phyloP scores from a whole-genome alignment of 257 asterid genomes.

The Ligustrum vulgare region DNA sequence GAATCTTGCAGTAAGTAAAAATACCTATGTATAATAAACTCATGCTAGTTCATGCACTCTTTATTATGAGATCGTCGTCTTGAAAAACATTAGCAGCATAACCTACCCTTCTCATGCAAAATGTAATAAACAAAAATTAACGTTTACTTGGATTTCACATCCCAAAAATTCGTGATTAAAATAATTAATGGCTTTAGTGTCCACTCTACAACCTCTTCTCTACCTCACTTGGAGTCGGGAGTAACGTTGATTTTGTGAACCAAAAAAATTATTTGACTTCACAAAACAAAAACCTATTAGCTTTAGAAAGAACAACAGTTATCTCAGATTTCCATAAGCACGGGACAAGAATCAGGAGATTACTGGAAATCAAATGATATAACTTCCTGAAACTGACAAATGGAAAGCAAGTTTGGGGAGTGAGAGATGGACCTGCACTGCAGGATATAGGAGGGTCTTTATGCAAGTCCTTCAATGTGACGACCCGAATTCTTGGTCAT shows the following conservation, averaged over 20 bases:
- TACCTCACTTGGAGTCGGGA: not conserved
- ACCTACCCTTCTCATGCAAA: not conserved
- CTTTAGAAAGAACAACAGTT: not conserved
- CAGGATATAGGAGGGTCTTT: conserved; percentile 67
- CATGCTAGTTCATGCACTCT: not conserved
- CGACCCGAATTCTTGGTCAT: too few relatives aligned
- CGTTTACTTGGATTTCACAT: not conserved
- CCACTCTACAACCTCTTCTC: not conserved
- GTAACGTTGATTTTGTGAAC: not conserved
- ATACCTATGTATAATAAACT: not conserved
- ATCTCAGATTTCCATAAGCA: not conserved
- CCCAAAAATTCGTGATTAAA: not conserved
- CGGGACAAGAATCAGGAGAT: not conserved
- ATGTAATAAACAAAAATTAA: not conserved
- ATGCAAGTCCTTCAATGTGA: conserved; percentile 60
- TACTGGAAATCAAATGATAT: not conserved
- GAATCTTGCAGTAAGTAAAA: not conserved
- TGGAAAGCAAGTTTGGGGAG: not conserved
- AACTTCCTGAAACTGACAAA: not conserved
- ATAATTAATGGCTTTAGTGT: not conserved
- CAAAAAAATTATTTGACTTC: not conserved
- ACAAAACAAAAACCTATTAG: not conserved
- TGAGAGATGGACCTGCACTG: conserved; percentile 50
- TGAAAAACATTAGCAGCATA: not conserved
- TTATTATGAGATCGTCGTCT: not conserved